Conservation (phyloP, 805 yeast genomes). For the Kazachstania kunashirensis region DNA sequence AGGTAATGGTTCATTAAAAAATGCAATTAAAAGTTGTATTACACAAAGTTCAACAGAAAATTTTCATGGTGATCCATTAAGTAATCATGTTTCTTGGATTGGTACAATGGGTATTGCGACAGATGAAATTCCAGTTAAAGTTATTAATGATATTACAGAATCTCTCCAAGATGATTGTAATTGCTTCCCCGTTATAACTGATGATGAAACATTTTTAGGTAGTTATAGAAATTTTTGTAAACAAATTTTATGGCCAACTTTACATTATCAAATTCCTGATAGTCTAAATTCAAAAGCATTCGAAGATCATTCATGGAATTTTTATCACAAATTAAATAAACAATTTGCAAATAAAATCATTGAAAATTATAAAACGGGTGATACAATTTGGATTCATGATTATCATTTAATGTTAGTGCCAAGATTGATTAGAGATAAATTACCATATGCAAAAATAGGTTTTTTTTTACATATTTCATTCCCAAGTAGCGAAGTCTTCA, state of each 20-base stretch:
- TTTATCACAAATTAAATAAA: constrained; percentile 67
- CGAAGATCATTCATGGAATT: constrained; percentile 88
- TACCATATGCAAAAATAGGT: constrained; percentile 83
- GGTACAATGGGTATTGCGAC: constrained; percentile 92
- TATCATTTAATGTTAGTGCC: constrained; percentile 86
- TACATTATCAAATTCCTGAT: constrained; percentile 90
- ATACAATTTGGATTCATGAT: constrained; percentile 87
- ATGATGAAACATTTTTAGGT: constrained; percentile 75
- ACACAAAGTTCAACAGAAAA: constrained; percentile 14
- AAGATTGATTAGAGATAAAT: constrained; percentile 57
- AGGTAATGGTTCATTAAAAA: constrained; percentile 82
- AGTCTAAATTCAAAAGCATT: constrained; percentile 86
- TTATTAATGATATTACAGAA: constrained; percentile 43
- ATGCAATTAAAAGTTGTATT: constrained; percentile 66
- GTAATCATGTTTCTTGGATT: constrained; percentile 48
- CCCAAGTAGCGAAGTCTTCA: constrained; percentile 89
- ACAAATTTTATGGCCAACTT: constrained; percentile 92
- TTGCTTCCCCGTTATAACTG: constrained; percentile 57
- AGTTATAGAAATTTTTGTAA: constrained; percentile 87
- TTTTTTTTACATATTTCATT: constrained; percentile 88
- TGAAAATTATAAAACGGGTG: constrained; percentile 57
- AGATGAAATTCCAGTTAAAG: constrained; percentile 57
- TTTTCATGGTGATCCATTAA: constrained; percentile 22
- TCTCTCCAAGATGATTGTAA: constrained; percentile 40
- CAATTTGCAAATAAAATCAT: constrained; percentile 68